Base-by-base conservation (phyloP, 108 stramenopile genomes). In the Nannochloropsis gaditana region DNA sequence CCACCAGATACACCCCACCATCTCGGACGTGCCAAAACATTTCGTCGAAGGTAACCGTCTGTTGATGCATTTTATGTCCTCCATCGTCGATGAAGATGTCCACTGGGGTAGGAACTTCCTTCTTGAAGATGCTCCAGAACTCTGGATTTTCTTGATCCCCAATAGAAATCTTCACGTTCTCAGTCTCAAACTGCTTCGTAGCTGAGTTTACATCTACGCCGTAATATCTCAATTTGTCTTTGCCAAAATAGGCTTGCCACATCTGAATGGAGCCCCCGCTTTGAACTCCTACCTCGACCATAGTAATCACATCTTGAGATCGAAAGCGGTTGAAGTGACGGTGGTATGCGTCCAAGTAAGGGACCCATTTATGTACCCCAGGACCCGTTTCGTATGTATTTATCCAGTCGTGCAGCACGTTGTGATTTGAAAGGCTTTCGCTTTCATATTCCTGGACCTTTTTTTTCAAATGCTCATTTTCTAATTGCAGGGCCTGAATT, bases 71-170 rank as follows among this genome's bases (percentile, higher is more conserved):
- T 15, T 15, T 73, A 5, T 73, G 59, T 73, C 59, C 59, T 73
- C 59, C 59, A n/a, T 73, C 59, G 59, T 73, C 59, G 59, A 73
- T 5, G n/a, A 73, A 73, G n/a, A 73, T 73, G 59, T 73, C 59
- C 59, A 73, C 19, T n/a, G 15, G 19, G 3, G 15, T n/a, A 15
- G 59, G 59, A 5, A 3, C n/a, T 73, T 73, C 4, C n/a, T 73
- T 73, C 5, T 73, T 73, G 59, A 73, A 73, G 15, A 19, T 2
- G 19, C n/a, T n/a, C 59, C 59, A 73, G 59, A 73, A 73, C 59
- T 15, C 59, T 19, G 59, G 4, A 5, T 73, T n/a, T n/a, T n/a
- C 59, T 73, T 73, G 59, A 4, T 73, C n/a, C 15, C 59, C 59
- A 73, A 73, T 73, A 3, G n/a, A 15, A 73, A 73, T 73, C 19